A percentile compares a stretch with the other conserved stretches of the same genome.
These are phyloP conservation scores for Jimgerdemannia lactiflua DNA, from an alignment of 192 early-diverging fungal species.

Conservation along the genomic window DNA sequence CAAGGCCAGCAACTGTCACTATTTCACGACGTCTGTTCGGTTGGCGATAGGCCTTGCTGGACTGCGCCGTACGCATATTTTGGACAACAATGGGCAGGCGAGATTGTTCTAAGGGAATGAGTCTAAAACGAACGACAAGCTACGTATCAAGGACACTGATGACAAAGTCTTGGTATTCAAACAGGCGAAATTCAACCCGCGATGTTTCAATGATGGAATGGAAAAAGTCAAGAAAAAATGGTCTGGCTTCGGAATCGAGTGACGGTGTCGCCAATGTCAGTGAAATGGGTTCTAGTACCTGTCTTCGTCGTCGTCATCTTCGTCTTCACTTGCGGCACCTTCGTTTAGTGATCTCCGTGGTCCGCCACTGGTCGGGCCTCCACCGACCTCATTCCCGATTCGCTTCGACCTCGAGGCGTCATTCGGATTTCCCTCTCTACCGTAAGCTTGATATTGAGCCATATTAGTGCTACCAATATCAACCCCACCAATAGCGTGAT, in stretches of 20 bases:
- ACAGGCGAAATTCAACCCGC: not conserved
- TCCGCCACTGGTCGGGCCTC: not conserved
- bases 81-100: not conserved
- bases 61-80: not conserved
- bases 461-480: not conserved
- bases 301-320: not conserved
- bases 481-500: not conserved
- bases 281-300: not conserved
- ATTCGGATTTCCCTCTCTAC: not conserved
- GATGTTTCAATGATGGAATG: not conserved
- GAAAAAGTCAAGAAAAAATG: not conserved
- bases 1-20: not conserved
- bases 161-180: not conserved
- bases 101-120: not conserved
- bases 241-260: not conserved
- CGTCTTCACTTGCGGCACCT: not conserved
- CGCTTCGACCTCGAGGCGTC: not conserved
- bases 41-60: not conserved
- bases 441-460: not conserved
- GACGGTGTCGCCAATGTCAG: not conserved
- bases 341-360: not conserved
- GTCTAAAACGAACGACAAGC: not conserved
- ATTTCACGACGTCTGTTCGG: not conserved
- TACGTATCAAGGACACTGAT: not conserved
- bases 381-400: not conserved